Evolutionary conservation across 2,329 filamentous ascomycete genomes (phyloP), one percentile per base, ranked within the genome.

Genomic region (Lachnellula hyalina): DNA sequence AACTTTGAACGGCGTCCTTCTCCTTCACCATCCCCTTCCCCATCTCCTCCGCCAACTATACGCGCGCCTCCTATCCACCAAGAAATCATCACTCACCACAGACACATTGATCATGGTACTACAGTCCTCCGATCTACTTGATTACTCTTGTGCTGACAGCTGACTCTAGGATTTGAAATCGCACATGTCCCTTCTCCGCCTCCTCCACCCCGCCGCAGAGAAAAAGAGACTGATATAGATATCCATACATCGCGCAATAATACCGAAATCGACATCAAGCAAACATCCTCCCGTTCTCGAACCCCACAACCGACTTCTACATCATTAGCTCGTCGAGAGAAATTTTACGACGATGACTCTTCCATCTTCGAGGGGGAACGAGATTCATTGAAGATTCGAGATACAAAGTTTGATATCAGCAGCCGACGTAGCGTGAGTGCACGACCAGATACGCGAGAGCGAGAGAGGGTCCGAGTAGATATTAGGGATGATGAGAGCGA

Each of bases 91-190:
- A 95, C 90, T 47, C 66, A 68, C 72, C 93, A 94, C 69, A 82
- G 86, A 55, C 88, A 93, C 67, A 87, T 95, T 63, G 89, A 96
- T 67, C 90, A 96, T 72, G 91, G 89, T 90, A 76, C 68, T 83
- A 32, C 11, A 32, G 28, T 8, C 40, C 41, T 38, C 17, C 19
- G 14, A 35, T n/a, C 12, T 49, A 38, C 15, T 42, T 40, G 38
- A 21, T 19, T n/a, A 47, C 4, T 32, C 49, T 38, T 32, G 45
- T 45, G 53, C 57, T 63, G 47, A 62, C 52, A 54, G 28, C n/a
- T 53, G 46, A 56, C 35, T 44, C 41, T 14, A 67, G 67, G 67
- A 28, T 69, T 64, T 46, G 66, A 68, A 57, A 54, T 61, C 32
- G 62, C 61, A 45, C 53, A 48, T 45, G 60, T 57, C 34, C 57